Evolutionary conservation across 2,329 filamentous ascomycete genomes (phyloP).

Genomic region (Fusarium haematococcum): DNA sequence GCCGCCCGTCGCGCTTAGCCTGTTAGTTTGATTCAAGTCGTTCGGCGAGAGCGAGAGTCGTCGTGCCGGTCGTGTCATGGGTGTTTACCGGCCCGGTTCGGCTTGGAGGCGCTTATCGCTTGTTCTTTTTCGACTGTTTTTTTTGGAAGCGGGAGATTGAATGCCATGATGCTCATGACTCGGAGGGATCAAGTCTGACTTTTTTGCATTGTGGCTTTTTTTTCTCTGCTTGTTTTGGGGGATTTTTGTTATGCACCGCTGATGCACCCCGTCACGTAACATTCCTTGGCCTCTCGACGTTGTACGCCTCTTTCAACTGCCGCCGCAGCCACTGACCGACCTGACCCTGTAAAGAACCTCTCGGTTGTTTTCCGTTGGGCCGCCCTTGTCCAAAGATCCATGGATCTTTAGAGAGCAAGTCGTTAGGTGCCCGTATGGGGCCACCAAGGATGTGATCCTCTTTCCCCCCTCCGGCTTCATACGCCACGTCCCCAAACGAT

Average conservation of each 20-base stretch:
- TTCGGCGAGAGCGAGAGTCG: constrained; percentile 26
- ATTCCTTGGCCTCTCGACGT: constrained; percentile 1
- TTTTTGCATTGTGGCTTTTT: neutral
- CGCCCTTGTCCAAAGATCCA: neutral
- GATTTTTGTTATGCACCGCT: neutral
- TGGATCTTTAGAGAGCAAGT: neutral
- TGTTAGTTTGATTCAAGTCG: neutral
- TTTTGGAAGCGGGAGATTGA: neutral
- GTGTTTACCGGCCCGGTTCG: constrained; percentile 20
- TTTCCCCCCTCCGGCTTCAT: neutral
- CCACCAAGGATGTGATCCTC: neutral
- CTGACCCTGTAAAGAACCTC: neutral
- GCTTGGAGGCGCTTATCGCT: constrained; percentile 24
- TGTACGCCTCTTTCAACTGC: constrained; percentile 3
- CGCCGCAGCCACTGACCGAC: neutral
- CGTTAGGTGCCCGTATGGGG: neutral
- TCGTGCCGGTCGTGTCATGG: constrained; percentile 4
- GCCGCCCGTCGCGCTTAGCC: constrained; percentile 11
- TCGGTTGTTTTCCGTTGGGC: constrained; percentile 18
- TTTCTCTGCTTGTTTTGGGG: neutral
- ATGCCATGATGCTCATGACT: constrained; percentile 1
- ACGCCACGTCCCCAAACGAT: constrained; percentile 29
- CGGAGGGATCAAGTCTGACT: neutral
- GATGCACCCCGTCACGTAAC: neutral
- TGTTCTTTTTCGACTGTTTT: neutral